phyloP scores from a whole-genome alignment of 2,329 filamentous ascomycete genomes.

The Thyridium curvatum region DNA sequence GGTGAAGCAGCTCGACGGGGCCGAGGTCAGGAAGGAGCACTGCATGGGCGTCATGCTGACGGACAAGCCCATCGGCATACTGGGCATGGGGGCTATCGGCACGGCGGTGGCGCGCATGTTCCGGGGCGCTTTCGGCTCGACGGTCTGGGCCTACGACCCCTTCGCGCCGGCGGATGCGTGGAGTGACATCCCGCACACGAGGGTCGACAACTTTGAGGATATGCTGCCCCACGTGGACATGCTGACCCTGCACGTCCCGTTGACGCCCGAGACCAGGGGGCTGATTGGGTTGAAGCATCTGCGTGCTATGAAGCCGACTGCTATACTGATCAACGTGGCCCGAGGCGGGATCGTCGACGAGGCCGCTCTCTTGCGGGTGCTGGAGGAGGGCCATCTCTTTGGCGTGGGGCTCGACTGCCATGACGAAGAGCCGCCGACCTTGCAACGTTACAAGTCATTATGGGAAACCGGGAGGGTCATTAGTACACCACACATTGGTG shows the following conservation, averaged over 20 bases:
- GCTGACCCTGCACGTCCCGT: conserved; percentile 24
- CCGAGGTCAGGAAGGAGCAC: conserved; percentile 15
- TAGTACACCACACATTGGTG: too few species aligned
- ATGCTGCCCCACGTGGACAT: conserved; percentile 16
- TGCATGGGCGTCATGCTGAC: conserved; percentile 25
- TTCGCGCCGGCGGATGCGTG: conserved; percentile 8
- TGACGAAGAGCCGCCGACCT: conserved; percentile 20
- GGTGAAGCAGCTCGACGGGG: conserved; percentile 13
- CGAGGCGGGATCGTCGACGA: conserved; percentile 26
- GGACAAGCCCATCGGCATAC: conserved; percentile 22
- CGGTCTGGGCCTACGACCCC: conserved; percentile 16
- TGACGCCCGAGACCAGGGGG: conserved; percentile 15
- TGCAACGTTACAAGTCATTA: too few species aligned
- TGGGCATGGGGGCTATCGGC: conserved; percentile 27
- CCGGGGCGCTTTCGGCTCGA: conserved; percentile 23
- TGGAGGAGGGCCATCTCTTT: conserved; percentile 21
- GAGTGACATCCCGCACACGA: conserved; percentile 13
- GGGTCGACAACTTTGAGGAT: conserved; percentile 21
- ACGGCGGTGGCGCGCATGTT: conserved; percentile 23
- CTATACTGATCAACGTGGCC: conserved; percentile 25
- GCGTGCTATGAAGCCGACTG: conserved; percentile 25
- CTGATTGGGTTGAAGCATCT: conserved; percentile 24
- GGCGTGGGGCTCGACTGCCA: conserved; percentile 27
- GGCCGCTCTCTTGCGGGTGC: conserved; percentile 21
- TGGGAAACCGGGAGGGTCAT: neutral